phyloP scores from a whole-genome alignment of 768 basidiomycete species.

The Lentinula detonsa region DNA sequence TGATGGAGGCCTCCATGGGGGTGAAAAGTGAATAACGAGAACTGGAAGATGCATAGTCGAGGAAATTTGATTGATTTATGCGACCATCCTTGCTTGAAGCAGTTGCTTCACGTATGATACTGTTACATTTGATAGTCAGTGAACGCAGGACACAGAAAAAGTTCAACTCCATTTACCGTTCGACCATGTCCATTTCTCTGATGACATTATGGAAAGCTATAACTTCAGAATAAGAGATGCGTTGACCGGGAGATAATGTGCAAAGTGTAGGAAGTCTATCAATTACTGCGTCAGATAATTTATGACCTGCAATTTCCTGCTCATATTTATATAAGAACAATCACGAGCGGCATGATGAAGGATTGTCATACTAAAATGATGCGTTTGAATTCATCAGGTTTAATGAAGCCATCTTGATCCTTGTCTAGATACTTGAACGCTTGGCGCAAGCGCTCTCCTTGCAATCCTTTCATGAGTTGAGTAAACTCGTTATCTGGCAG shows the following conservation, averaged over 20 bases:
- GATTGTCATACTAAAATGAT: constrained; percentile 78
- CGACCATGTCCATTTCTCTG: constrained; percentile 96
- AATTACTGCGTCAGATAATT: constrained; percentile 89
- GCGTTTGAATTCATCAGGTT: constrained; percentile 87
- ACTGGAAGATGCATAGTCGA: constrained; percentile 78
- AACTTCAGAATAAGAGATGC: constrained; percentile 95
- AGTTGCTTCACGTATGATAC: constrained; percentile 87
- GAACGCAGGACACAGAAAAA: constrained; percentile 5
- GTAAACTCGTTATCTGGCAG: constrained; percentile 88
- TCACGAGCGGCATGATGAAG: neutral
- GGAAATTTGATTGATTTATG: constrained; percentile 93
- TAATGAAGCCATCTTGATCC: constrained; percentile 91
- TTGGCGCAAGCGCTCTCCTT: constrained; percentile 95
- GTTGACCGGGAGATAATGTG: constrained; percentile 80
- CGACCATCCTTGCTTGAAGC: constrained; percentile 90
- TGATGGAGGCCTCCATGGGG: constrained; percentile 96
- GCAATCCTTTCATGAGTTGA: constrained; percentile 96
- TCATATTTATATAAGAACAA: neutral
- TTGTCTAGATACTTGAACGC: constrained; percentile 89
- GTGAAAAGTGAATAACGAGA: constrained; percentile 95
- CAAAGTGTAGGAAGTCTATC: constrained; percentile 90
- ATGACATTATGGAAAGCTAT: constrained; percentile 96
- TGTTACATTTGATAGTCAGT: constrained; percentile 19
- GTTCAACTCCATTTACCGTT: constrained; percentile 45
- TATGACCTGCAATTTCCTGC: constrained; percentile 95